Base-by-base conservation (phyloP, 345 rosid genomes). In the Eucalyptus marginata region DNA sequence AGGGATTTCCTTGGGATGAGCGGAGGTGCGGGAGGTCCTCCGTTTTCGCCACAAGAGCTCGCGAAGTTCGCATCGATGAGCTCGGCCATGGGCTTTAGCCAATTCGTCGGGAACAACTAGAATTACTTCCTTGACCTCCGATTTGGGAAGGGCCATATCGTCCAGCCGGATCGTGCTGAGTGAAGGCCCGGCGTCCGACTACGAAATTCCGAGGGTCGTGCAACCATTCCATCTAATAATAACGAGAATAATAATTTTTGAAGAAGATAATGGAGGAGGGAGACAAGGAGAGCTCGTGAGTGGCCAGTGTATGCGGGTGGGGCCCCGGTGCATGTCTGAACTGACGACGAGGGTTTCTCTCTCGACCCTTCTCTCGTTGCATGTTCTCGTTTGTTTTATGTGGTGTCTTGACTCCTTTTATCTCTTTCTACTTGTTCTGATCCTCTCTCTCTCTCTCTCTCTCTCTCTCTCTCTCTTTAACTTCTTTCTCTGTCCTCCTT, bases 1-100 rank as follows among this genome's bases (percentile, higher is more conserved):
- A 90, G 98, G 88, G 99, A 97, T 89, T 97, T 97, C 89, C 97
- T 97, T 20, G 98, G 98, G 66, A 92, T 95, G 90, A 89, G 96
- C 54, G 92, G 93, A n/a, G 98, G 92, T 83, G 88, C 93, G 29
- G 84, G 29, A 2, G 91, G 90, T 56, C 93, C 90, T 56, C 93
- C 95, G 47, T 93, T 95, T 88, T 93, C 91, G 46, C 93, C 96
- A 6, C 96, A 94, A 66, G 98, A 97, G 88, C 90, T 96, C 2
- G 97, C 95, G 58, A 95, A 94, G 91, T 94, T 97, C 89, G 96
- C 98, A 88, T 93, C 97, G 59, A 87, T 96, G 87, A 94, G 93
- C 87, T 93, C 96, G 59, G 89, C 93, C 68, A 90, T 91, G 93
- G 94, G 95, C 7, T 85, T 93, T 88, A 90, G 89, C 89, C 96